Base-by-base conservation (phyloP, 306 rosid genomes). In the Cicer yamashitae region DNA sequence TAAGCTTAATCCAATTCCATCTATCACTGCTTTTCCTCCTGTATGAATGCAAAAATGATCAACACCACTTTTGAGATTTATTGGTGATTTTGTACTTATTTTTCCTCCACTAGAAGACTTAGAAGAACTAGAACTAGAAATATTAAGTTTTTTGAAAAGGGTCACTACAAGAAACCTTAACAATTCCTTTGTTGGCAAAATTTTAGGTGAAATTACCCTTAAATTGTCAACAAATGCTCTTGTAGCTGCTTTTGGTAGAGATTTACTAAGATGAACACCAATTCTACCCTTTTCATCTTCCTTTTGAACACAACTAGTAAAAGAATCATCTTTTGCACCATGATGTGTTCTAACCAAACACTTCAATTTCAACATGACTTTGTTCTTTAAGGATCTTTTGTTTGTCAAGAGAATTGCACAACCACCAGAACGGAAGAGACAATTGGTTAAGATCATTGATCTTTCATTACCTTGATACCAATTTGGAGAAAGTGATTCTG, bases 1-100 rank as follows among this genome's bases (percentile, higher is more conserved):
- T 10, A 94, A 83, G 59, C 89, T 91, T 79, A 75, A 45, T 2
- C 98, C 98, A 12, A 94, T 73, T 2, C 96, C 98, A 51, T 94
- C 96, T 8, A 94, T 91, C 77, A 94, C 98, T 0, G 97, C 97
- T 47, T 94, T 94, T 3, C 98, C 98, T 1, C 98, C 97, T 0
- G 98, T 91, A 17, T 94, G 98, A 0, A 94, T 22, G 63, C 98
- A 94, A 51, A 94, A 91, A 73, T 94, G 98, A 12, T 94, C 91
- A 0, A 91, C 94, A 2, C 92, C 97, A 0, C 88, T 83, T 34
- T 67, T 81, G 82, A 94, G 89, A 47, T 91, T 82, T 51, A 90
- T 65, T 0, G 82, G 82, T 0, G 94, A 79, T 51, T 87, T 89
- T 1, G 79, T 88, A 12, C 67, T 10, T 60, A 6, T 2, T 60